A percentile compares a stretch with the other conserved stretches of the same genome.
Evolutionary conservation across 768 basidiomycete species (phyloP).

Genomic region (Boletus insuetus): DNA sequence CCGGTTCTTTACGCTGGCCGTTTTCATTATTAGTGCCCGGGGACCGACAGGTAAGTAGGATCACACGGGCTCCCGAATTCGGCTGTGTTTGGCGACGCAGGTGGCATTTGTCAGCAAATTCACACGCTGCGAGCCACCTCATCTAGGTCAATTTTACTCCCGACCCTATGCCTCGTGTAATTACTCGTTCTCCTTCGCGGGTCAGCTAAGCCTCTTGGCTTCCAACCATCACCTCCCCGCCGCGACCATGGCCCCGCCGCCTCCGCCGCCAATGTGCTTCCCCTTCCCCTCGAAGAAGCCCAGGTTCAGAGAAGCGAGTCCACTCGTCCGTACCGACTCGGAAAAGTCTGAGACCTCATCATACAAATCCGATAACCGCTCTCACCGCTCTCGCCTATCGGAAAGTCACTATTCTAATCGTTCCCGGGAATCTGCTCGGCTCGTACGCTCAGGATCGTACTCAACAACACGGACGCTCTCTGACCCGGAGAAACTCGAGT

Average conservation of each 20-base stretch:
- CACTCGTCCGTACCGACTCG: constrained; percentile 34
- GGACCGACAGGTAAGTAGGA: constrained; percentile 10
- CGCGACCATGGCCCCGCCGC: constrained; percentile 45
- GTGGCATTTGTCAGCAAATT: constrained; percentile 27
- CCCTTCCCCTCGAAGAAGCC: constrained; percentile 43
- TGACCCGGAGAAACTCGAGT: constrained; percentile 48
- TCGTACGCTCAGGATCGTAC: constrained; percentile 42
- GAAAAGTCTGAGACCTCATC: constrained; percentile 47
- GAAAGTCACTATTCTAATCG: constrained; percentile 19
- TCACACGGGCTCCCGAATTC: constrained; percentile 22
- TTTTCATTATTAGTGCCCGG: constrained; percentile 7
- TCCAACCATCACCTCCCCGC: constrained; percentile 12
- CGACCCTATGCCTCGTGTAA: constrained; percentile 30
- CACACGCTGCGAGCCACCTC: constrained; percentile 4
- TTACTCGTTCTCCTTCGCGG: constrained; percentile 14
- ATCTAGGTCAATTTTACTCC: constrained; percentile 26
- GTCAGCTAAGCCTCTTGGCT: constrained; percentile 18
- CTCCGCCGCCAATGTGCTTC: constrained; percentile 55
- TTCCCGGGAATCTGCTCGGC: constrained; percentile 24
- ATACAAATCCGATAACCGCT: constrained; percentile 29
- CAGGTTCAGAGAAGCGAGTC: constrained; percentile 28
- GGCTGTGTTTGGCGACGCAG: constrained; percentile 21
- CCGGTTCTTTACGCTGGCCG: no score
- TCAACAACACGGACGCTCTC: constrained; percentile 43
- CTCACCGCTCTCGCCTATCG: constrained; percentile 28